Evolutionary conservation across 306 rosid genomes (phyloP), one percentile per base, ranked within the genome.

Genomic region (Prosopis cineraria): DNA sequence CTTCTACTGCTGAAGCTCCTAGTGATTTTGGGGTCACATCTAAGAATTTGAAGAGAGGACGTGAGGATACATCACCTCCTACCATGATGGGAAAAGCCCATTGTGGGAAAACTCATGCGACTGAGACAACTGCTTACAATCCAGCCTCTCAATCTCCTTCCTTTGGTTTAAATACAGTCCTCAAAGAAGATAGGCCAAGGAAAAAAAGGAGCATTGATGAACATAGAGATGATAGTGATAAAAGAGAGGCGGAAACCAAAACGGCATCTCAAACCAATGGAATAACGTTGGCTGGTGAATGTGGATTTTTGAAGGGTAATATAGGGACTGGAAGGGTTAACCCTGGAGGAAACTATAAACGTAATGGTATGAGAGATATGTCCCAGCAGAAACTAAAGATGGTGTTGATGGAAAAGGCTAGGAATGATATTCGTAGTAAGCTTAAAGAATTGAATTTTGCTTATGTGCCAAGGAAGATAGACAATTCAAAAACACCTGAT

Each of bases 381-480:
- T 34, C 92, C 50, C 87, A 64, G 68, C 24, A 22, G 72, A 86
- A 89, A 75, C 59, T 75, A 67, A 90, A 60, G 72, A 88, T 74
- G 58, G 72, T 80, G 20, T 79, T 94, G 89, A 44, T 59, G 81
- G 87, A 43, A 43, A 92, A 70, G 89, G 93, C 90, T 70, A 86
- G 48, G 82, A 90, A 71, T 39, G 87, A 53, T 73, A 88, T 94
- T 77, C 6, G n/a, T n/a, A 75, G 68, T 77, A 89, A 84, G 85
- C 90, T 94, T 73, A 77, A 73, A 31, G 91, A 84, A 73, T 79
- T 81, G 90, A 79, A 75, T 25, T 64, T 31, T 29, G 73, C 84
- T 74, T 76, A 75, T 70, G 45, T 36, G 9, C 20, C 72, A 30
- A 84, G 78, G 77, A 82, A 72, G 75, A 78, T 71, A 39, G 59